Conservation (phyloP, 805 yeast genomes). For the Ogataea methanolica region DNA sequence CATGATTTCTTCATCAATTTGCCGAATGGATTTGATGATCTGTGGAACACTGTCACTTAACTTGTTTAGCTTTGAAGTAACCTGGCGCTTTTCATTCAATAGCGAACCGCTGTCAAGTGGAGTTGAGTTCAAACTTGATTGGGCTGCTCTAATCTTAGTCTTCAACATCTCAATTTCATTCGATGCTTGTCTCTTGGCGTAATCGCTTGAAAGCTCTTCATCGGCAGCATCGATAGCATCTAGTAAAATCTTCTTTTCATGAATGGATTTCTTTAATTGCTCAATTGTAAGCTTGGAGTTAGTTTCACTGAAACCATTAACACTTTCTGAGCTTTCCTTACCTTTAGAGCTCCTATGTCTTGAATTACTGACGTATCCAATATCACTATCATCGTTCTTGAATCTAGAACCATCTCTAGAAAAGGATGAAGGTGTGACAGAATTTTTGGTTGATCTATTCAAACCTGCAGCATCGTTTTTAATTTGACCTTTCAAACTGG, state of each 20-base stretch:
- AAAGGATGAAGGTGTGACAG: conserved; percentile 27
- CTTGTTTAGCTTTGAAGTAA: conserved; percentile 53
- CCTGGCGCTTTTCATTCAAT: conserved; percentile 41
- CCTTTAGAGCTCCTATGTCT: conserved; percentile 43
- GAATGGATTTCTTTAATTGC: conserved; percentile 57
- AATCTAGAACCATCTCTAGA: conserved; percentile 49
- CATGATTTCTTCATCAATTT: conserved; percentile 65
- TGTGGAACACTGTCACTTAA: conserved; percentile 70
- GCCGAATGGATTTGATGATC: conserved; percentile 57
- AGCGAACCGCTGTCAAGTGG: conserved; percentile 30
- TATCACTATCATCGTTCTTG: conserved; percentile 70
- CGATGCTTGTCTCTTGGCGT: conserved; percentile 32
- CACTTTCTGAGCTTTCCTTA: conserved; percentile 28
- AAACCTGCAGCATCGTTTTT: conserved; percentile 33
- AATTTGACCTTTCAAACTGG: conserved; percentile 64
- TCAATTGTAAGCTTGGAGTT: conserved; percentile 41
- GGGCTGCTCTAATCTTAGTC: conserved; percentile 47
- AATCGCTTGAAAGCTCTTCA: conserved; percentile 33
- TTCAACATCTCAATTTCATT: conserved; percentile 65
- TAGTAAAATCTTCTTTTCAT: conserved; percentile 66
- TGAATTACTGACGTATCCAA: conserved; percentile 55
- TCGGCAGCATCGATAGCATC: conserved; percentile 71
- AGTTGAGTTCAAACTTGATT: conserved; percentile 32
- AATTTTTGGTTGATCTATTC: conserved; percentile 16
- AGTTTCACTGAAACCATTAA: neutral